A percentile compares a stretch with the other conserved stretches of the same genome.
These are phyloP conservation scores for Warburgia ugandensis DNA, from an alignment of 164 flowering plant species.

Conservation along the genomic window DNA sequence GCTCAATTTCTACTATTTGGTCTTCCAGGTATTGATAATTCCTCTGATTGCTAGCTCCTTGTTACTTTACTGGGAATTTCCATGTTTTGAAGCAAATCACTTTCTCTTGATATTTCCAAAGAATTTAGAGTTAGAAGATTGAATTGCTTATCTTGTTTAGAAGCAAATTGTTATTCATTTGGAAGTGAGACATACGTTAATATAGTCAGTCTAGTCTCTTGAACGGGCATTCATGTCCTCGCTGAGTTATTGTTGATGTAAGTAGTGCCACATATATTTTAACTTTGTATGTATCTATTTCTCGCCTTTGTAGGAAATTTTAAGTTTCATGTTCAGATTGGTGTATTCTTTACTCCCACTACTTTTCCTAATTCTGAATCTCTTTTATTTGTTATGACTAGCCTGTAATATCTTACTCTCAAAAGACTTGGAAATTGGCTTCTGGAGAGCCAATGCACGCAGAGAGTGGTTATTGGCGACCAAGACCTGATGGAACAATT, in stretches of 20 bases:
- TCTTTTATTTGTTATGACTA: slow-evolving; percentile 7
- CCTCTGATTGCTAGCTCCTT: too few relatives aligned
- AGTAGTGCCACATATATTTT: not conserved
- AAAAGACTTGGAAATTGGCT: slow-evolving; percentile 62
- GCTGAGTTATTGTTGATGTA: not conserved
- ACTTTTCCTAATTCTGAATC: not conserved
- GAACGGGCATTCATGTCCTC: not conserved
- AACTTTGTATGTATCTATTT: not conserved
- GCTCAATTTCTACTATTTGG: too few relatives aligned
- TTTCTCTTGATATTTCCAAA: too few relatives aligned
- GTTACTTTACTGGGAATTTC: too few relatives aligned
- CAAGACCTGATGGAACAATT: slow-evolving; percentile 56
- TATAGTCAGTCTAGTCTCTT: too few relatives aligned
- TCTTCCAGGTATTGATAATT: too few relatives aligned
- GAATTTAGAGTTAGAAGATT: too few relatives aligned
- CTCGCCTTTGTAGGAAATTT: not conserved
- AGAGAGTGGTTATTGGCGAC: slow-evolving; percentile 78
- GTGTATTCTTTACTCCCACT: not conserved
- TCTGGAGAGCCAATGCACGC: slow-evolving; percentile 76
- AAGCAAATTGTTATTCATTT: too few relatives aligned
- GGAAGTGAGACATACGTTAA: too few relatives aligned
- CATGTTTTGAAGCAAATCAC: too few relatives aligned
- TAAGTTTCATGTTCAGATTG: not conserved
- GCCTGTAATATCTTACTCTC: slow-evolving; percentile 62
- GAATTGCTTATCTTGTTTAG: too few relatives aligned